A percentile compares a stretch with the other conserved stretches of the same genome.
phyloP scores from a whole-genome alignment of 345 rosid genomes.

The Hypericum androsaemum region DNA sequence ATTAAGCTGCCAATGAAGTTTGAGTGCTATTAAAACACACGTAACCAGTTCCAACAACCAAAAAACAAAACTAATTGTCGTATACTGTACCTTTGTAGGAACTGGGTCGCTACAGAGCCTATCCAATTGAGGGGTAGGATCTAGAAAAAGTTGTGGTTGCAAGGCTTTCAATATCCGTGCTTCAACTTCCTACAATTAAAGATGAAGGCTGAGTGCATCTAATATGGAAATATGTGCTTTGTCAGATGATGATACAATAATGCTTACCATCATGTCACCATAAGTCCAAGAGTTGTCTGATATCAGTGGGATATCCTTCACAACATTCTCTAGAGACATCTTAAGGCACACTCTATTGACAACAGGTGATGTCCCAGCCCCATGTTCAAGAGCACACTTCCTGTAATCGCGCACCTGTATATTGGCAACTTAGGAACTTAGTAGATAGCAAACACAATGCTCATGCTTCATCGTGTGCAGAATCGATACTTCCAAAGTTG shows the following conservation, averaged over 20 bases:
- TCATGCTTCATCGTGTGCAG: too few relatives aligned
- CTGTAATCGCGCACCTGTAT: slow-evolving; percentile 82
- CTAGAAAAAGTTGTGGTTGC: slow-evolving; percentile 83
- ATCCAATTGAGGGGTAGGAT: slow-evolving; percentile 85
- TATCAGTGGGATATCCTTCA: slow-evolving; percentile 77
- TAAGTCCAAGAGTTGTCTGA: slow-evolving; percentile 89
- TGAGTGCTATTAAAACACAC: slow-evolving; percentile 11
- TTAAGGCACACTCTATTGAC: slow-evolving; percentile 56
- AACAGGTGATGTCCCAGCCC: slow-evolving; percentile 34
- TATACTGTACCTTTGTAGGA: slow-evolving; percentile 43
- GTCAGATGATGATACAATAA: slow-evolving; percentile 5
- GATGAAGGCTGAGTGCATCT: not conserved
- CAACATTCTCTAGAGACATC: slow-evolving; percentile 83
- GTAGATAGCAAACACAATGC: too few relatives aligned
- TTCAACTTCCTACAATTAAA: slow-evolving; percentile 70
- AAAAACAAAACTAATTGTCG: not conserved
- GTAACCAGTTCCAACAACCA: slow-evolving; percentile 3
- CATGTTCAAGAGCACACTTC: slow-evolving; percentile 43
- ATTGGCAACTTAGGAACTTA: too few relatives aligned
- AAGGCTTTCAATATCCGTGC: slow-evolving; percentile 85
- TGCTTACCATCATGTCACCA: slow-evolving; percentile 84
- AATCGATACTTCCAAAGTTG: too few relatives aligned
- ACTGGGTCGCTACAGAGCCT: slow-evolving; percentile 50
- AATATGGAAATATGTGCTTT: slow-evolving; percentile 7
- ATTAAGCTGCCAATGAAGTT: slow-evolving; percentile 52